Conservation (phyloP, 257 asterid genomes). For the Buddleja alternifolia region DNA sequence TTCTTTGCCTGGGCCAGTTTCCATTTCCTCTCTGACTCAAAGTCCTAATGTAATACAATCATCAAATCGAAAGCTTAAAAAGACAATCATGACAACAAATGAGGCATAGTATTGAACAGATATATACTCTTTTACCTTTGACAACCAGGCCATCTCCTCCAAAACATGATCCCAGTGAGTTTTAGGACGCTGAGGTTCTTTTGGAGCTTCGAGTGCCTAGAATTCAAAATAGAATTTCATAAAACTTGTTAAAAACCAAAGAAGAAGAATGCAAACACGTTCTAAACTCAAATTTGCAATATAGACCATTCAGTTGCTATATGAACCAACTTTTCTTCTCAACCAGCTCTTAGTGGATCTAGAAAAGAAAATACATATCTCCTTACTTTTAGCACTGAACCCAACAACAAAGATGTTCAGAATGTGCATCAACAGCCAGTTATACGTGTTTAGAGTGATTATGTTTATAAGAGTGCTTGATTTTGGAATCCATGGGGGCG, state of each 20-base stretch:
- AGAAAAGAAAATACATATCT: background rate
- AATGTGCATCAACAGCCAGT: slow-evolving; percentile 4
- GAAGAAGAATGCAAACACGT: slow-evolving; percentile 13
- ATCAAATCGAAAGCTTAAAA: slow-evolving; percentile 25
- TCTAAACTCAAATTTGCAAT: slow-evolving; percentile 6
- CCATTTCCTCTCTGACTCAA: slow-evolving; percentile 99
- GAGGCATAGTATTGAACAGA: slow-evolving; percentile 14
- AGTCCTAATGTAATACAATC: slow-evolving; percentile 62
- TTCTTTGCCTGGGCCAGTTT: slow-evolving; percentile 94
- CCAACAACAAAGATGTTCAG: slow-evolving; percentile 5
- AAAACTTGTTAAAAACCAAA: slow-evolving; percentile 19
- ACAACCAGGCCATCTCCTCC: slow-evolving; percentile 99
- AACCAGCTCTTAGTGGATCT: slow-evolving; percentile 15
- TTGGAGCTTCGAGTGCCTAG: slow-evolving; percentile 93
- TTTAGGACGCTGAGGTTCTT: slow-evolving; percentile 93
- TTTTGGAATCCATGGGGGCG: background rate
- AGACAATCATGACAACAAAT: background rate
- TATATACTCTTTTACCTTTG: slow-evolving; percentile 63
- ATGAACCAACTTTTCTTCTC: slow-evolving; percentile 26
- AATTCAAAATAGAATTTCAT: slow-evolving; percentile 23
- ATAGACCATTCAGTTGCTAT: slow-evolving; percentile 11
- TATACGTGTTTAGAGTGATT: slow-evolving; percentile 1
- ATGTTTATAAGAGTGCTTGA: slow-evolving; percentile 2
- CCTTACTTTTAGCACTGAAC: slow-evolving; percentile 15
- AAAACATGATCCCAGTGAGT: slow-evolving; percentile 99